A percentile compares a stretch with the other conserved stretches of the same genome.
These are phyloP conservation scores for Ananas comosus DNA, from an alignment of 176 grass and related monocot genomes.

Conservation along the genomic window DNA sequence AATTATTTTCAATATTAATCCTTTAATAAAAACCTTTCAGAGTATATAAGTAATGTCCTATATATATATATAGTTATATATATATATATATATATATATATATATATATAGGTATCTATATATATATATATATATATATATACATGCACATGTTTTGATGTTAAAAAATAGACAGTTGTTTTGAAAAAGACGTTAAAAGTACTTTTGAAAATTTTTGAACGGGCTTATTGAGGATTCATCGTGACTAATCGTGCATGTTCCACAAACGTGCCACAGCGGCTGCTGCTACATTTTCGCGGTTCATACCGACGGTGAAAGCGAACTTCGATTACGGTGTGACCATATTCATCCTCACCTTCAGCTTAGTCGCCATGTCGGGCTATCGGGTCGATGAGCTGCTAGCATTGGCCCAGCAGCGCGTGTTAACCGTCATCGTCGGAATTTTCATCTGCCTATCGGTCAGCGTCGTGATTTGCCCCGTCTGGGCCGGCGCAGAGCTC, in stretches of 20 bases:
- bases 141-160: no score
- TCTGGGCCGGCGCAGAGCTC: constrained; percentile 17
- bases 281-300: not conserved
- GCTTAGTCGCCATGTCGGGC: constrained; percentile 8
- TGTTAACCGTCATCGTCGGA: constrained; percentile 4
- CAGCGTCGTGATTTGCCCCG: not conserved
- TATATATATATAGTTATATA: no score
- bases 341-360: constrained; percentile 19
- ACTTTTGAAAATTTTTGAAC: no score
- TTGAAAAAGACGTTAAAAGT: no score
- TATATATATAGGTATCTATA: no score
- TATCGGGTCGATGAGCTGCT: constrained; percentile 1
- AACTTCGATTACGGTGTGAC: constrained; percentile 9
- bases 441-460: not conserved
- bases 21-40: no score
- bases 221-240: no score
- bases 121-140: no score
- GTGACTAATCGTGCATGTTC: not conserved
- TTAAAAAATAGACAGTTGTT: no score
- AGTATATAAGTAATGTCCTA: no score
- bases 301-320: not conserved
- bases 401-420: not conserved
- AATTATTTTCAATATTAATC: no score
- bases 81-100: no score
- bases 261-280: not conserved